Conservation (phyloP, 2,329 filamentous ascomycete genomes). For the Pseudopithomyces chartarum region DNA sequence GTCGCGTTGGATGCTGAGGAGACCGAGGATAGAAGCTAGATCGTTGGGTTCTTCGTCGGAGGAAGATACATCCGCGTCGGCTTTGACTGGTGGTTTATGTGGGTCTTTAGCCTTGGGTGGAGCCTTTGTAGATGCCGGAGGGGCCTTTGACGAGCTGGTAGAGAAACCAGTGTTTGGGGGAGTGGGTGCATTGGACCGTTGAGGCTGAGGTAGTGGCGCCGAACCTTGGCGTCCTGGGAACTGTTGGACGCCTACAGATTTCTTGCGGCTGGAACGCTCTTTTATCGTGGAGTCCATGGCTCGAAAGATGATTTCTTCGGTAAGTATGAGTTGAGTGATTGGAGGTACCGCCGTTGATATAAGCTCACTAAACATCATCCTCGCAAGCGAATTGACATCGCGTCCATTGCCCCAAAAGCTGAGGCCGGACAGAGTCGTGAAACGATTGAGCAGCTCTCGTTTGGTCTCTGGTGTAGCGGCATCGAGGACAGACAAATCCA, state of each 20-base stretch:
- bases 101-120: conserved; percentile 4
- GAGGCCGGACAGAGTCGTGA: conserved; percentile 50
- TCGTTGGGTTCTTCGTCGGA: neutral
- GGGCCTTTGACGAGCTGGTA: neutral
- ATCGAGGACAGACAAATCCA: conserved; percentile 34
- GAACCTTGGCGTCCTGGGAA: conserved; percentile 4
- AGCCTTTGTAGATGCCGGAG: neutral
- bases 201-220: conserved; percentile 8
- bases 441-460: conserved; percentile 30
- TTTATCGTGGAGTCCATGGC: conserved; percentile 38
- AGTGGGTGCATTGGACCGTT: conserved; percentile 13
- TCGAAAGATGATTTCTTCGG: conserved; percentile 26
- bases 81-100: conserved; percentile 4
- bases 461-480: conserved; percentile 19
- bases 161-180: conserved; percentile 7
- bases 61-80: neutral
- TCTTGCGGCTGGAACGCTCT: conserved; percentile 34
- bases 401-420: conserved; percentile 67
- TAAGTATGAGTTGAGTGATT: conserved; percentile 23
- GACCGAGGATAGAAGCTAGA: conserved; percentile 15
- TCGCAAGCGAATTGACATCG: conserved; percentile 63
- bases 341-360: conserved; percentile 29
- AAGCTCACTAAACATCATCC: conserved; percentile 52
- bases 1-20: conserved; percentile 52
- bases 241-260: conserved; percentile 23